A percentile compares a stretch with the other conserved stretches of the same genome.
Conservation (phyloP, 495 filamentous ascomycete species). For the Penicillium angulare region DNA sequence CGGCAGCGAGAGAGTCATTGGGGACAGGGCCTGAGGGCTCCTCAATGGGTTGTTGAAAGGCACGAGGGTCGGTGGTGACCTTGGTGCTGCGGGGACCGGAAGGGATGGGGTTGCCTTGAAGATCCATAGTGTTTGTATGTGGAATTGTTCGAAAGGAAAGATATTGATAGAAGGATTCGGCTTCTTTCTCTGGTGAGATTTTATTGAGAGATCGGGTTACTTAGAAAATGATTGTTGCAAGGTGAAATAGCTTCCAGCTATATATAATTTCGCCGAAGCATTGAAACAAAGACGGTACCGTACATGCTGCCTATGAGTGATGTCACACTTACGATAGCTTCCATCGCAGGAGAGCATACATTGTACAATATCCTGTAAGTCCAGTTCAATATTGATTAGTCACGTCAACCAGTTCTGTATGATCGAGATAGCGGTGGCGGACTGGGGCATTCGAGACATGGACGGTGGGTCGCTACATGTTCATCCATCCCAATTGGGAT, state of each 20-base stretch:
- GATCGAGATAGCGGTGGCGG: slow-evolving; percentile 18
- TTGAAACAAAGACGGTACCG: background rate
- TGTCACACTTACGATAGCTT: slow-evolving; percentile 37
- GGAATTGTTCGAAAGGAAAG: background rate
- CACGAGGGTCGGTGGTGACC: slow-evolving; percentile 50
- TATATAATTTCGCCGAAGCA: slow-evolving; percentile 16
- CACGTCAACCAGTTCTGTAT: slow-evolving; percentile 26
- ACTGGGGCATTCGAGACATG: slow-evolving; percentile 14
- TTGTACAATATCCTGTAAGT: slow-evolving; percentile 4
- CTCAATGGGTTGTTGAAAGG: slow-evolving; percentile 38
- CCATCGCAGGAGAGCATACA: background rate
- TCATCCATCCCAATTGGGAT: slow-evolving; percentile 6
- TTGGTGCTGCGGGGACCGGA: slow-evolving; percentile 41
- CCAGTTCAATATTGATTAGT: background rate
- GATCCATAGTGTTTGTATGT: slow-evolving; percentile 38
- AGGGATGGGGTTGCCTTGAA: slow-evolving; percentile 47
- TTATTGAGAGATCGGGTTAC: background rate
- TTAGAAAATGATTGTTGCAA: background rate
- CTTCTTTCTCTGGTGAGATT: too few species aligned
- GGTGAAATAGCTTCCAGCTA: slow-evolving; percentile 8
- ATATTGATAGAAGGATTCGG: too few species aligned
- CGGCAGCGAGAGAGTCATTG: slow-evolving; percentile 64
- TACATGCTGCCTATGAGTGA: slow-evolving; percentile 20
- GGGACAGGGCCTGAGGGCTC: slow-evolving; percentile 58
- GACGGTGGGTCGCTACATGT: slow-evolving; percentile 10